A percentile compares a stretch with the other conserved stretches of the same genome.
Conservation (phyloP, 1,139 yeast species). For the Spathaspora sp. region DNA sequence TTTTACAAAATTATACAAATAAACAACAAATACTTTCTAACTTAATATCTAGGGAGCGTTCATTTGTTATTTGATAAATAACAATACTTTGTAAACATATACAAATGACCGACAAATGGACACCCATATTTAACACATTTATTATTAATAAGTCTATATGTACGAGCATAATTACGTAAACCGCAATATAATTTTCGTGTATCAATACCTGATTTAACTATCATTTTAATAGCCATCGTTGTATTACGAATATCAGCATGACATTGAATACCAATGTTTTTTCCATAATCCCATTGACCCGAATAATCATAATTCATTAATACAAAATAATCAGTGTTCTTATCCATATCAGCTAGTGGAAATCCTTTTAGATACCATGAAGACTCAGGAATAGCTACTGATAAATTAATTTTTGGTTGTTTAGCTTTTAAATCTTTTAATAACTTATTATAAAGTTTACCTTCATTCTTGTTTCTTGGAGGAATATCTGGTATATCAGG, state of each 20-base stretch:
- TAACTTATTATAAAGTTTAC: conserved; percentile 1
- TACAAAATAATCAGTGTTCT: conserved; percentile 16
- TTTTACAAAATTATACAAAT: too few relatives aligned
- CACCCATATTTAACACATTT: conserved; percentile 9
- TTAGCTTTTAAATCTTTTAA: conserved; percentile 4
- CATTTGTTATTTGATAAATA: too few relatives aligned
- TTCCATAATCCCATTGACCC: conserved; percentile 16
- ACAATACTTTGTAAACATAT: too few relatives aligned
- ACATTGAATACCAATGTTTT: conserved; percentile 12
- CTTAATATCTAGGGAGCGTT: too few relatives aligned
- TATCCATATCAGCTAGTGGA: conserved; percentile 13
- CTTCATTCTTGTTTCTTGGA: neutral
- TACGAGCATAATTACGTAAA: conserved; percentile 20
- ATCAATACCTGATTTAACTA: conserved; percentile 19
- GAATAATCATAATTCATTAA: conserved; percentile 19
- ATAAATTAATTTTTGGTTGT: neutral
- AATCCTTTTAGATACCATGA: conserved; percentile 3
- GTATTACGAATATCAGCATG: conserved; percentile 14
- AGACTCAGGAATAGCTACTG: conserved; percentile 3
- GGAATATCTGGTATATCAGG: neutral
- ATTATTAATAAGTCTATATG: conserved; percentile 7
- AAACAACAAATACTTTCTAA: too few relatives aligned
- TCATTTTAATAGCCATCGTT: conserved; percentile 12
- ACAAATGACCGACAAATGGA: conserved; percentile 5
- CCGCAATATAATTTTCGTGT: conserved; percentile 19